Conservation (phyloP, 305 asterid species). For the Fraxinus albicans region DNA sequence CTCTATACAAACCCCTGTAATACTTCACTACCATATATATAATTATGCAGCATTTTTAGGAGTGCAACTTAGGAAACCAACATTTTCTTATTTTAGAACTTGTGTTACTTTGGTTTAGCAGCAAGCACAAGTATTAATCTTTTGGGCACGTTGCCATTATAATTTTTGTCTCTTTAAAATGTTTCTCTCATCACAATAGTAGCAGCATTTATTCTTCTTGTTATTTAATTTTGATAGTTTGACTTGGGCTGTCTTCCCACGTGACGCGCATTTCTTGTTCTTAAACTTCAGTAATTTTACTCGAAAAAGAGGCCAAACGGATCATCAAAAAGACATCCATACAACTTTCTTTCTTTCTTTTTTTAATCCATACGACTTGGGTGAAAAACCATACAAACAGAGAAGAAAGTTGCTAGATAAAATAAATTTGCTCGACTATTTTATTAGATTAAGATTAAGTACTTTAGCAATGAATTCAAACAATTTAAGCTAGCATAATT, state of each 20-base stretch:
- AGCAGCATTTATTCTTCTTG: background rate
- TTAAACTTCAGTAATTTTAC: background rate
- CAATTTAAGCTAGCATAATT: background rate
- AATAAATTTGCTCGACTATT: background rate
- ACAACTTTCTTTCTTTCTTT: too few relatives aligned
- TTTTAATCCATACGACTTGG: background rate
- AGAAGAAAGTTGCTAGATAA: background rate
- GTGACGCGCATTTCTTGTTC: background rate
- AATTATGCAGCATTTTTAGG: background rate
- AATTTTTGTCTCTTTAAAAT: background rate
- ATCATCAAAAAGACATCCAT: too few relatives aligned
- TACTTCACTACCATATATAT: background rate
- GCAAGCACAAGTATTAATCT: background rate
- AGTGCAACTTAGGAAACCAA: background rate
- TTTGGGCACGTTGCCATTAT: background rate
- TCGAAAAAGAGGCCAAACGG: background rate
- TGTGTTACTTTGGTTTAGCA: background rate
- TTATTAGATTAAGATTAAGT: background rate
- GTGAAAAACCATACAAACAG: background rate
- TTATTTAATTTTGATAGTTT: background rate
- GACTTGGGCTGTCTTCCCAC: background rate
- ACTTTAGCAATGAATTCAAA: background rate
- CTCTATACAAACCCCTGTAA: background rate
- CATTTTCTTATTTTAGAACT: background rate
- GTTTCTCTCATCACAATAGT: background rate